A percentile compares a stretch with the other conserved stretches of the same genome.
Conservation (phyloP, 352 stramenopile genomes). For the Pythium insidiosum region DNA sequence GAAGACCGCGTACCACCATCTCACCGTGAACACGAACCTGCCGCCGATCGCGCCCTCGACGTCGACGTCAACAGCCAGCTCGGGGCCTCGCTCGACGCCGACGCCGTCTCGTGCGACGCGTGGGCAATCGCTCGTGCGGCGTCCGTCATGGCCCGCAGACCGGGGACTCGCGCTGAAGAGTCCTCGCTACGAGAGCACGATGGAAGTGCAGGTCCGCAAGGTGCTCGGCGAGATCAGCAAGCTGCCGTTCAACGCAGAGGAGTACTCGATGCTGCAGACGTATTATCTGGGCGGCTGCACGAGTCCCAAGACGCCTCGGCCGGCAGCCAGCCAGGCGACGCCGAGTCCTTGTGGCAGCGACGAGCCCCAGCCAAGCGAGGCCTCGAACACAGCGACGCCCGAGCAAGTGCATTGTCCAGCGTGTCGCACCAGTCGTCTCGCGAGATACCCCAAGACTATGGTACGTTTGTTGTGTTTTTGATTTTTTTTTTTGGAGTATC, state of each 20-base stretch:
- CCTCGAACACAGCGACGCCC: too few relatives aligned
- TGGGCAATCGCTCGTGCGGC: slow-evolving; percentile 3
- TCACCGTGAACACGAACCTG: slow-evolving; percentile 6
- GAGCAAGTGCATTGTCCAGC: slow-evolving; percentile 14
- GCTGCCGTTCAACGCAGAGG: slow-evolving; percentile 58
- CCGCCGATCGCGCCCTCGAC: not conserved
- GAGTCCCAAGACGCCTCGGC: slow-evolving; percentile 25
- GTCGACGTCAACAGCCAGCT: not conserved
- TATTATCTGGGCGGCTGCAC: slow-evolving; percentile 55
- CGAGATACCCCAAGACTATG: slow-evolving; percentile 51
- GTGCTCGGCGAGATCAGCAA: slow-evolving; percentile 53
- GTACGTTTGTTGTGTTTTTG: slow-evolving; percentile 5
- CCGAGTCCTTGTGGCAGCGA: slow-evolving; percentile 7
- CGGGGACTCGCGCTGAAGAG: slow-evolving; percentile 58
- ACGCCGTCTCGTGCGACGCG: not conserved
- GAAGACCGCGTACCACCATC: slow-evolving; percentile 4
- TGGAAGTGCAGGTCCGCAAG: slow-evolving; percentile 64
- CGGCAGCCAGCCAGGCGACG: too few relatives aligned
- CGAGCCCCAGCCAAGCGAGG: not conserved
- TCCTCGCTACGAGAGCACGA: slow-evolving; percentile 60
- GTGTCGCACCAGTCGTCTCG: slow-evolving; percentile 33
- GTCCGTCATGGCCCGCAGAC: slow-evolving; percentile 21
- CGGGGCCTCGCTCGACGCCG: slow-evolving; percentile 2
- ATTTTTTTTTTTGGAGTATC: slow-evolving; percentile 4
- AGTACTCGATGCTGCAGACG: slow-evolving; percentile 45